These are phyloP conservation scores for Monosporascus sp. DNA, from an alignment of 2,329 filamentous ascomycete genomes.

Conservation along the genomic window DNA sequence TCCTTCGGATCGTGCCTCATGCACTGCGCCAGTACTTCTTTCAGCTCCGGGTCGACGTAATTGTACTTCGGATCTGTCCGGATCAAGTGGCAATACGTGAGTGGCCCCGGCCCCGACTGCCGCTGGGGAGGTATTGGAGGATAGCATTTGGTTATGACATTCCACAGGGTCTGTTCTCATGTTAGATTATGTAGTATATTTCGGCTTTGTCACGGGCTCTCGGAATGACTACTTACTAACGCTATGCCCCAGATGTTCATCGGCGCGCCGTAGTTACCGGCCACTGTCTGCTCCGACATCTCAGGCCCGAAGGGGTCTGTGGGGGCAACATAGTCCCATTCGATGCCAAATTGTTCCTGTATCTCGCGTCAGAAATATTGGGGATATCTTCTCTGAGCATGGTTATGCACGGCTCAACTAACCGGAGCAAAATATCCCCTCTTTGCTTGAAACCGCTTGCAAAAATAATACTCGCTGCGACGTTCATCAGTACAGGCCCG, in stretches of 20 bases:
- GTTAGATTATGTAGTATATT: background rate
- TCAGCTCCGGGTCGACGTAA: slow-evolving; percentile 8
- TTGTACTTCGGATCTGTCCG: background rate
- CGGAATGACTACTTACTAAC: slow-evolving; percentile 7
- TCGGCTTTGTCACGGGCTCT: background rate
- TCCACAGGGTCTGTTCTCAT: slow-evolving; percentile 13
- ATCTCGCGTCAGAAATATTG: too few species aligned
- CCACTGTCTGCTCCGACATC: slow-evolving; percentile 10
- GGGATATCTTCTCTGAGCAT: too few species aligned
- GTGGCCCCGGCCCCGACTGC: background rate
- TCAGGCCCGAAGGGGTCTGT: slow-evolving; percentile 4
- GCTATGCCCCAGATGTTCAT: slow-evolving; percentile 17
- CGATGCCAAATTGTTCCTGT: slow-evolving; percentile 17
- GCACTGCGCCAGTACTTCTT: slow-evolving; percentile 9
- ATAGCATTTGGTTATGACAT: slow-evolving; percentile 10
- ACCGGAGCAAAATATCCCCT: slow-evolving; percentile 9
- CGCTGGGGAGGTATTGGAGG: slow-evolving; percentile 1
- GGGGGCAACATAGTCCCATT: slow-evolving; percentile 12
- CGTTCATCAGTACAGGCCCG: background rate
- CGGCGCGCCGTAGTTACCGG: slow-evolving; percentile 13
- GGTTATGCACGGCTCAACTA: background rate
- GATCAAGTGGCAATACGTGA: slow-evolving; percentile 6
- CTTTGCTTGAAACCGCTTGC: slow-evolving; percentile 4
- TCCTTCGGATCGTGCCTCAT: slow-evolving; percentile 11
- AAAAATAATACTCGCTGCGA: slow-evolving; percentile 7